Evolutionary conservation across 768 basidiomycete species (phyloP), one percentile per base, ranked within the genome.

Genomic region (Termitomyces sp.): DNA sequence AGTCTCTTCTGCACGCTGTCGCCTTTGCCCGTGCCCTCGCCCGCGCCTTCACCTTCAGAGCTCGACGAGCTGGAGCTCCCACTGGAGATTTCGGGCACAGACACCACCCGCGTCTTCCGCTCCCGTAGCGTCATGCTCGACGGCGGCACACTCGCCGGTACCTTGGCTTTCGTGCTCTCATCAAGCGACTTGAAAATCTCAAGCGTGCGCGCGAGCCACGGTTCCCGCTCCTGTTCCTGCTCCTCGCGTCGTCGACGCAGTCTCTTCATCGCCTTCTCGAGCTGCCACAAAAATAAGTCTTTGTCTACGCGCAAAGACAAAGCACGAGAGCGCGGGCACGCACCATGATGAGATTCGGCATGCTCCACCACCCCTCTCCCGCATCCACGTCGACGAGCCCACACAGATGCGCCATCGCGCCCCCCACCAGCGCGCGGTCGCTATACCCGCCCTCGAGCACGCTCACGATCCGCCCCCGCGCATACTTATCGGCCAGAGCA

Each of bases 391-490:
- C 79, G 1, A 76, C 77, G 23, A 98, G 72, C 4, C 95, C 95
- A 7, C 76, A 74, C 2, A 96, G 70, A 69, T 94, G 90, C 0
- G 93, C 90, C 82, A 94, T 84, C 0, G 87, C 81, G 0, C 90
- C 96, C 62, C 90, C 93, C 6, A 78, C 85, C 56, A 98, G 76
- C 0, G 96, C 95, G 6, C 88, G 81, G 70, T 98, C 94, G 65
- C 91, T 92, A 67, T 98, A 98, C 1, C 95, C 96, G 1, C 96
- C 96, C 74, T 99, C 96, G 1, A 99, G 83, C 0, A 98, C 91
- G 64, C 92, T 94, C 41, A 98, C 79, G 5, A 96, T 65, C 44
- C 85, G 81, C 0, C 94, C 93, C 1, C 70, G 66, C 0, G 91
- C 85, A 62, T 86, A 86, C 48, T 70, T 63, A 30, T 88, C 80